phyloP scores from a whole-genome alignment of 495 filamentous ascomycete species.

The Hypomontagnella monticulosa region DNA sequence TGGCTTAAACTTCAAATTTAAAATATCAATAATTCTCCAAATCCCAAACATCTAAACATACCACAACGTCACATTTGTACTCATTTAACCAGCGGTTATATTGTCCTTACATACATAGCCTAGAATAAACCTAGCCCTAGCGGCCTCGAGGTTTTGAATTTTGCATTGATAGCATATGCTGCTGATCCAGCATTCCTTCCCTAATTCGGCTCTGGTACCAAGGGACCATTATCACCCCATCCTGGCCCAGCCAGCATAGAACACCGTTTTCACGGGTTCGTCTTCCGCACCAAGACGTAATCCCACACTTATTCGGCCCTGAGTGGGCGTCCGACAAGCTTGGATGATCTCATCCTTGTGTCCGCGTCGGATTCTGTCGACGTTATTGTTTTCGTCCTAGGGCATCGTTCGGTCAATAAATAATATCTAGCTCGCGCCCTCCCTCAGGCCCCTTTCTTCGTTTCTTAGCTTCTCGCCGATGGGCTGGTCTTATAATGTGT shows the following conservation, averaged over 20 bases:
- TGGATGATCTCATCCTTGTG: conserved; percentile 30
- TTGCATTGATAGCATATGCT: conserved; percentile 34
- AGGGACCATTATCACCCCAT: conserved; percentile 30
- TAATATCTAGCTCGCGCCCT: conserved; percentile 19
- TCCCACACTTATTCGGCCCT: conserved; percentile 27
- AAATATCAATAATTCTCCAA: conserved; percentile 12
- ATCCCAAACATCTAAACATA: neutral
- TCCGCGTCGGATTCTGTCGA: conserved; percentile 13
- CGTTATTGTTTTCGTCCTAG: neutral
- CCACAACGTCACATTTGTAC: conserved; percentile 29
- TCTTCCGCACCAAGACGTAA: conserved; percentile 35
- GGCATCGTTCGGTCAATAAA: conserved; percentile 13
- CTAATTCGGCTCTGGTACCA: conserved; percentile 16
- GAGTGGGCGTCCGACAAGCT: conserved; percentile 3
- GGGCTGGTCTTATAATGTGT: conserved; percentile 23
- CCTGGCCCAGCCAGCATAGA: conserved; percentile 5
- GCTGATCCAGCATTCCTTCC: conserved; percentile 31
- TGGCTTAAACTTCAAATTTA: conserved; percentile 15
- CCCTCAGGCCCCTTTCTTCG: conserved; percentile 10
- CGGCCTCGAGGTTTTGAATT: conserved; percentile 25
- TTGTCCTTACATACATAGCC: conserved; percentile 37
- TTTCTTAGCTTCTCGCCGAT: conserved; percentile 5
- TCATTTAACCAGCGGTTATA: conserved; percentile 40
- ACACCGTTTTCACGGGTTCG: conserved; percentile 25
- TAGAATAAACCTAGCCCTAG: conserved; percentile 27